Percentiles rank a stretch among this genome's conserved stretches.
These are phyloP conservation scores for Achaetomiella virescens DNA, from an alignment of 495 filamentous ascomycete genomes.

Conservation along the genomic window DNA sequence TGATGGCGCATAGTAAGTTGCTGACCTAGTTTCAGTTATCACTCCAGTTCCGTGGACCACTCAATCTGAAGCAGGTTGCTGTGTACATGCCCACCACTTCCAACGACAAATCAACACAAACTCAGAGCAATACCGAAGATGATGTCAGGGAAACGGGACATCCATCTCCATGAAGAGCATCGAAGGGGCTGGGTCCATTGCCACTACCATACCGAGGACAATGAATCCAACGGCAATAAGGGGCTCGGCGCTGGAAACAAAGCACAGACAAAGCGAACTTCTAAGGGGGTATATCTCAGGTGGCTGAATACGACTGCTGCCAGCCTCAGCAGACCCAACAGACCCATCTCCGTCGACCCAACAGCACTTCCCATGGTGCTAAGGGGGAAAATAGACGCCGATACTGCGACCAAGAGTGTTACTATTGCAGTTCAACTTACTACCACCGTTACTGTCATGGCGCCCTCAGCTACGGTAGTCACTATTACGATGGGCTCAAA, in stretches of 20 bases:
- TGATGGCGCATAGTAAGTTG: neutral
- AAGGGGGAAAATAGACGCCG: too few relatives aligned
- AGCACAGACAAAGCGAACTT: neutral
- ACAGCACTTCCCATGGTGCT: too few relatives aligned
- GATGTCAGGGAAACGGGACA: slow-evolving; percentile 12
- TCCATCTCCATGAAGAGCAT: neutral
- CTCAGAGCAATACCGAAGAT: neutral
- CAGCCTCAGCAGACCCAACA: too few relatives aligned
- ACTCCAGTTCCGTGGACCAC: slow-evolving; percentile 62
- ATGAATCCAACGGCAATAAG: neutral
- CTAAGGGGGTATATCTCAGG: neutral
- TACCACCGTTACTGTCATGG: too few relatives aligned
- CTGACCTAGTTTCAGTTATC: slow-evolving; percentile 46
- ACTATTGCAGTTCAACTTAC: too few relatives aligned
- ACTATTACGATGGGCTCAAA: too few relatives aligned
- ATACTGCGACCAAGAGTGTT: too few relatives aligned
- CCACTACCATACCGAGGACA: neutral
- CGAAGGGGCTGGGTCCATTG: neutral
- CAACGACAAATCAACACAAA: slow-evolving; percentile 20
- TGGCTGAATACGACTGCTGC: neutral
- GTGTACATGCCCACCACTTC: slow-evolving; percentile 47
- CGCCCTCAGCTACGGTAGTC: too few relatives aligned
- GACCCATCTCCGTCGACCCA: too few relatives aligned
- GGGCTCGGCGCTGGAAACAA: neutral
- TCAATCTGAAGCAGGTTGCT: slow-evolving; percentile 56